phyloP scores from a whole-genome alignment of 768 basidiomycete species.

The Boletus huronensis region DNA sequence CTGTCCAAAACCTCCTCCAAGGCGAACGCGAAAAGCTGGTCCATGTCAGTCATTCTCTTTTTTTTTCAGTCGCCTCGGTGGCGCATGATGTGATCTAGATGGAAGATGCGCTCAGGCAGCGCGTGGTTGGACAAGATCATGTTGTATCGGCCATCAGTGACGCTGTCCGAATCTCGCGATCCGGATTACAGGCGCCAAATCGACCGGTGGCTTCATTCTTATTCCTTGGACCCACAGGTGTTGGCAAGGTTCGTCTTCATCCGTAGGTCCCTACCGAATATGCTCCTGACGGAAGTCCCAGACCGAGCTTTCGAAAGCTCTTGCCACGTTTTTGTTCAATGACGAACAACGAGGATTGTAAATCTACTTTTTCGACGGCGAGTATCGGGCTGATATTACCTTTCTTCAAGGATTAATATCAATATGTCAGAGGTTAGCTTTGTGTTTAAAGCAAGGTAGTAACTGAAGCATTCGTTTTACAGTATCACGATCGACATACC shows the following conservation, averaged over 20 bases:
- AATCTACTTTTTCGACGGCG: conserved; percentile 26
- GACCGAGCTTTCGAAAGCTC: conserved; percentile 87
- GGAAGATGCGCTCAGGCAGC: conserved; percentile 71
- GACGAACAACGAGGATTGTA: conserved; percentile 84
- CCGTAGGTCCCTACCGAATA: neutral
- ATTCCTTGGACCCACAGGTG: conserved; percentile 86
- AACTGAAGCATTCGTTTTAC: neutral
- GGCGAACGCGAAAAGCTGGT: conserved; percentile 89
- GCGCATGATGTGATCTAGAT: conserved; percentile 48
- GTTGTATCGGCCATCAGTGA: conserved; percentile 84
- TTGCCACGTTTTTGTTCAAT: conserved; percentile 87
- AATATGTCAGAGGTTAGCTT: conserved; percentile 82
- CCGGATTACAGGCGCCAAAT: conserved; percentile 84
- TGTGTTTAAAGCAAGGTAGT: neutral
- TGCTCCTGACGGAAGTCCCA: conserved; percentile 6
- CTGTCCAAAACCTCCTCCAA: conserved; percentile 82
- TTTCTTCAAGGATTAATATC: conserved; percentile 67
- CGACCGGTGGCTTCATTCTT: conserved; percentile 91
- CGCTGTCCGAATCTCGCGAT: conserved; percentile 89
- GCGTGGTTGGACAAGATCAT: conserved; percentile 90
- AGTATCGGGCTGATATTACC: neutral
- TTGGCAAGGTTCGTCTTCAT: conserved; percentile 58
- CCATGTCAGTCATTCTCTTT: conserved; percentile 51
- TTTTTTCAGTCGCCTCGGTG: neutral
- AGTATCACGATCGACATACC: conserved; percentile 90